Percentiles rank a stretch among this genome's conserved stretches.
phyloP scores from a whole-genome alignment of 345 rosid species.

The Heritiera fomes region DNA sequence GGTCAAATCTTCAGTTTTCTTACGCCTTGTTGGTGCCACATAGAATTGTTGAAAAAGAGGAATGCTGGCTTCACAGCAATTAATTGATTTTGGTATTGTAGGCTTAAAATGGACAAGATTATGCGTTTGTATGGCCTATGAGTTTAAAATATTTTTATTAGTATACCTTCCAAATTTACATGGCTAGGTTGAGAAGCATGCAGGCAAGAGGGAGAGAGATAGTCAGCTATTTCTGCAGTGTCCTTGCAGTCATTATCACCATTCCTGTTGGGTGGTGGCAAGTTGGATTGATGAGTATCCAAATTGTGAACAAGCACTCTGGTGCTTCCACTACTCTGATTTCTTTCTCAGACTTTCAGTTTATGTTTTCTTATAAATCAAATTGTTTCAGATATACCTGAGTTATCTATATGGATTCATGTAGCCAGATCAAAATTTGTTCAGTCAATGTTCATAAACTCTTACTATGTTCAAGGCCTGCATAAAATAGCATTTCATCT shows the following conservation, averaged over 20 bases:
- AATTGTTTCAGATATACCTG: neutral
- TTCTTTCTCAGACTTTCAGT: neutral
- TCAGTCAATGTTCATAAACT: neutral
- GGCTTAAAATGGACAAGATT: neutral
- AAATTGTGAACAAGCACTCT: neutral
- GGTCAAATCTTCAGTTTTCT: slow-evolving; percentile 37
- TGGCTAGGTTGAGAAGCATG: neutral
- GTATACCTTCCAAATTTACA: slow-evolving; percentile 10
- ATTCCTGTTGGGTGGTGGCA: neutral
- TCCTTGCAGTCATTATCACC: neutral
- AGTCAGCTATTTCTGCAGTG: neutral
- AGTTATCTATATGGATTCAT: slow-evolving; percentile 1
- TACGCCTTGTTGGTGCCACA: neutral
- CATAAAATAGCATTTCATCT: slow-evolving; percentile 4
- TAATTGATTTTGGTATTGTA: neutral
- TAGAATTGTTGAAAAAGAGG: slow-evolving; percentile 10
- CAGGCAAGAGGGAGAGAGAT: neutral
- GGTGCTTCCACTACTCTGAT: neutral
- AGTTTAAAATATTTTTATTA: neutral
- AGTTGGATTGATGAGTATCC: slow-evolving; percentile 12
- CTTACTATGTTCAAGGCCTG: too few species aligned
- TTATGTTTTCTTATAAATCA: slow-evolving; percentile 1
- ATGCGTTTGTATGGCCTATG: neutral
- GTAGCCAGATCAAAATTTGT: neutral
- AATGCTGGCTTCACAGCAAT: neutral